Base-by-base conservation (phyloP, 768 basidiomycete genomes). In the Piloderma croceum region DNA sequence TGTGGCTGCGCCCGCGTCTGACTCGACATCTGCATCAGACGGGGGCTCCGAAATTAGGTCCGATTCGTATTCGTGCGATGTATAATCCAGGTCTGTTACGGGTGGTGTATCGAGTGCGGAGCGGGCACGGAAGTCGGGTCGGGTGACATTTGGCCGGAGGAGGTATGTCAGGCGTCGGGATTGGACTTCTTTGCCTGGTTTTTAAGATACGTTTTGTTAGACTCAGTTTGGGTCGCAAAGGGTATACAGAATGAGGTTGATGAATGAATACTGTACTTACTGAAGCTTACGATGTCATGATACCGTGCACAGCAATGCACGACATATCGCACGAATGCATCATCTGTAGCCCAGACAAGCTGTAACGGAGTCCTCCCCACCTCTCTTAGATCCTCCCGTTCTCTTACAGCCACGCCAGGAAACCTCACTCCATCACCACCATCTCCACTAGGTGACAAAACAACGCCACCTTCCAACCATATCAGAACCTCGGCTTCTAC, bases 281-380 rank as follows among this genome's bases (percentile, higher is more conserved):
- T 90, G 68, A 80, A 90, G 63, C 83, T 84, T 51, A 90, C 81
- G 44, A 90, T 59, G 43, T 79, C 78, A 57, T 89, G 77, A 60
- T 82, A 90, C 25, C 87, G 69, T 31, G 86, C 85, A 43, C 83
- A 81, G 48, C 87, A 90, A 48, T 91, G 88, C 5, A 90, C 78
- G 34, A 90, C 75, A 51, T 86, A 90, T 23, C 88, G 72, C 21
- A 82, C 78, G 63, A 88, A 90, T 0, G 78, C 69, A 52, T 87
- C 83, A 42, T 82, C 73, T 5, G 66, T 51, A n/a, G 65, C 70
- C 88, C 88, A 90, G 4, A 89, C 69, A 15, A 90, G 69, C 55
- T 79, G 74, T 9, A 75, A 60, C 1, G 83, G 77, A 6, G 80
- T 79, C 18, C 84, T 65, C 4, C 70, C 71, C 10, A 90, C 67